Evolutionary conservation across 257 asterid genomes (phyloP).

Genomic region (Prunella vulgaris): DNA sequence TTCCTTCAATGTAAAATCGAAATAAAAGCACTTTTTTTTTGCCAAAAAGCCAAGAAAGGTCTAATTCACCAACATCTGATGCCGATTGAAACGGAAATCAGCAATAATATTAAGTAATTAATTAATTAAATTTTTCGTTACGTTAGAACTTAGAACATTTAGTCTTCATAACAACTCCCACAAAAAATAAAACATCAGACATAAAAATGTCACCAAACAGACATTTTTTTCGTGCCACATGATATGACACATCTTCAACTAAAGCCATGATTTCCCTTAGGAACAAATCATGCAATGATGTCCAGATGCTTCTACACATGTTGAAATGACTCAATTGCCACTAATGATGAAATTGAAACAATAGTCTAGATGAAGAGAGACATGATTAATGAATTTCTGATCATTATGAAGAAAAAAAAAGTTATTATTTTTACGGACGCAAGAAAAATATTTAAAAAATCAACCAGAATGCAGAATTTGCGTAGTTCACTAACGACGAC

Average conservation of each 20-base stretch:
- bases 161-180: conserved; percentile 5
- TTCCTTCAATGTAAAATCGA: conserved; percentile 3
- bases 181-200: not conserved
- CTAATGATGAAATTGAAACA: not conserved
- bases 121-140: not conserved
- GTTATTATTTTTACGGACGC: no score
- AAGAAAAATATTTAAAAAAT: no score
- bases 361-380: no score
- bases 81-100: conserved; percentile 18
- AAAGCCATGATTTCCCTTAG: conserved; percentile 5
- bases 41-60: conserved; percentile 15
- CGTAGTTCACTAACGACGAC: no score
- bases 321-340: not conserved
- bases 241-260: not conserved
- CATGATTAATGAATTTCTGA: no score
- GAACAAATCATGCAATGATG: conserved; percentile 13
- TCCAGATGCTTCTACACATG: not conserved
- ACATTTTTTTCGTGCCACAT: conserved; percentile 13
- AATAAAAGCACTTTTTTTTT: not conserved
- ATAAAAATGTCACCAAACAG: conserved; percentile 17
- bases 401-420: no score
- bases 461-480: no score
- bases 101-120: not conserved
- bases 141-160: not conserved
- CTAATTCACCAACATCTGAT: conserved; percentile 21